Evolutionary conservation across 192 early-diverging fungal species (phyloP), one percentile per base, ranked within the genome.

Genomic region (Diversispora epigaea): DNA sequence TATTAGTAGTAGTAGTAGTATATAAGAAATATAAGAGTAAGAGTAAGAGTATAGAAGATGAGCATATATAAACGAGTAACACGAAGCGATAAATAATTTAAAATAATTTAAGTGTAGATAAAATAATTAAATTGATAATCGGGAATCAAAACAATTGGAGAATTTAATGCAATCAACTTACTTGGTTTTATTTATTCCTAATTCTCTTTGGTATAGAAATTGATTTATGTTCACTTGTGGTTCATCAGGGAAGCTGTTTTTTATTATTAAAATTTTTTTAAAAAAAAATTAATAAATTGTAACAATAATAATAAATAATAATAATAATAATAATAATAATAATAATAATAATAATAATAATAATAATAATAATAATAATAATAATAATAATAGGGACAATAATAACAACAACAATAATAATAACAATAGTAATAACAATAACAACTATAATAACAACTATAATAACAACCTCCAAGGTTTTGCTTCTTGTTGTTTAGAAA

Each of bases 401-500:
- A 14, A 63, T 63, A 14, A 19, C 45, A 6, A 66, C 63, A 32
- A 32, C 2, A 32, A 32, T 32, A 32, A 32, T 32, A 32, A 32
- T 32, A 32, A 32, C 2, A 32, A 32, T 32, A 32, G 25, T 32
- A 2, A 32, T 2, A 32, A 32, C 2, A 32, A 32, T 32, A 32
- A 32, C 25, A 32, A 32, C 25, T 1, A 32, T 2, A 32, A 32
- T 32, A 32, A 32, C 25, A 63, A 32, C 25, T 32, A 32, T 32
- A 14, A 63, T 63, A 14, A 19, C 45, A 6, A 66, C 63, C 63
- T 66, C 63, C 63, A 66, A 45, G 63, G 63, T 45, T 66, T 66
- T 21, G 43, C 6, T 45, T 66, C 63, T 66, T 19, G 63, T 22
- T 66, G 63, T 47, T 66, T 66, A 46, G 63, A 66, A 66, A 66